phyloP scores from a whole-genome alignment of 164 flowering plant species.

The Macadamia integrifolia region DNA sequence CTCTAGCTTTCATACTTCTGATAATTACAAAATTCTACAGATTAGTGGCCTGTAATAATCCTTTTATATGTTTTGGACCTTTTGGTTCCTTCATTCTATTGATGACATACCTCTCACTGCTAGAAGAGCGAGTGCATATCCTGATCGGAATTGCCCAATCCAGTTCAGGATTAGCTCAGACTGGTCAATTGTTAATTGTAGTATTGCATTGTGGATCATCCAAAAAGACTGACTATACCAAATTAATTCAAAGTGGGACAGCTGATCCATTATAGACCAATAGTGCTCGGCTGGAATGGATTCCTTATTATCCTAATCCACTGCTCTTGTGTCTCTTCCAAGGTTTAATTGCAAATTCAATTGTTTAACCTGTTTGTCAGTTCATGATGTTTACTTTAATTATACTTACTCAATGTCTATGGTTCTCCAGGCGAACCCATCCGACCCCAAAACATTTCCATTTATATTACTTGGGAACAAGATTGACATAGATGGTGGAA shows the following conservation, averaged over 20 bases:
- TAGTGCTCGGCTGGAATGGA: too few relatives aligned
- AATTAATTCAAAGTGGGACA: too few relatives aligned
- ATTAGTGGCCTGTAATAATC: neutral
- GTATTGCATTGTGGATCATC: too few relatives aligned
- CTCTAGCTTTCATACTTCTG: neutral
- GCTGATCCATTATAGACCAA: too few relatives aligned
- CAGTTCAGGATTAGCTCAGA: too few relatives aligned
- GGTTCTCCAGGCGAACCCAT: slow-evolving; percentile 67
- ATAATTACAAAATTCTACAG: neutral
- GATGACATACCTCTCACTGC: neutral
- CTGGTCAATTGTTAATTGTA: too few relatives aligned
- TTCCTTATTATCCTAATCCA: too few relatives aligned
- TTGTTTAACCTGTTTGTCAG: neutral
- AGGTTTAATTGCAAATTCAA: too few relatives aligned
- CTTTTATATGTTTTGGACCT: neutral
- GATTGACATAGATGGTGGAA: slow-evolving; percentile 92
- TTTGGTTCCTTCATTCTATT: neutral
- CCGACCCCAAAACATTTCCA: slow-evolving; percentile 72
- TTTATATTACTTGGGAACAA: slow-evolving; percentile 90
- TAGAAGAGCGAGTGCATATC: too few relatives aligned
- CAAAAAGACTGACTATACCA: too few relatives aligned
- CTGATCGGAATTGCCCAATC: too few relatives aligned
- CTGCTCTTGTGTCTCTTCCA: too few relatives aligned
- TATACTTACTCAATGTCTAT: neutral
- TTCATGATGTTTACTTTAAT: neutral